Evolutionary conservation across 2,329 filamentous ascomycete species (phyloP).

Genomic region (Arthrinium phaeospermum): DNA sequence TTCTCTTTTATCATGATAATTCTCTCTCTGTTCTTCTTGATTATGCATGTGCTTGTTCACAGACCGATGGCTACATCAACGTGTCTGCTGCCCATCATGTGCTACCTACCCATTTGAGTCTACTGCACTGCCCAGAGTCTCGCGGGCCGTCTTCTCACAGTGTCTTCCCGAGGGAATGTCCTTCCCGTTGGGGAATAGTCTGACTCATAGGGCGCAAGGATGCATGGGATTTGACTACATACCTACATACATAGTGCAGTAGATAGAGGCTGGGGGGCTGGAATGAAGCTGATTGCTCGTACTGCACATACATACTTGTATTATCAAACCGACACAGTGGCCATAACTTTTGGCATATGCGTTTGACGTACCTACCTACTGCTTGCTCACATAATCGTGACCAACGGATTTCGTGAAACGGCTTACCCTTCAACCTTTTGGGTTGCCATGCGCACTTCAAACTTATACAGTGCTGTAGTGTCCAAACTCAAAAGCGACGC

Average conservation of each 20-base stretch:
- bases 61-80: not conserved
- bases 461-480: not conserved
- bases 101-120: slow-evolving; percentile 1
- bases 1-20: not conserved
- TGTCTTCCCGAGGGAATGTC: not conserved
- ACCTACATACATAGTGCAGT: not conserved
- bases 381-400: slow-evolving; percentile 11
- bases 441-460: not conserved
- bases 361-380: not conserved
- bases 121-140: slow-evolving; percentile 7
- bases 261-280: not conserved
- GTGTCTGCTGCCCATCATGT: not conserved
- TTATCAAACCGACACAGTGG: not conserved
- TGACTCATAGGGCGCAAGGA: not conserved
- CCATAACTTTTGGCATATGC: not conserved
- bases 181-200: not conserved
- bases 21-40: not conserved
- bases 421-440: not conserved
- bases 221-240: not conserved
- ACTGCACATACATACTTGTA: not conserved
- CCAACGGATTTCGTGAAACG: slow-evolving; percentile 12
- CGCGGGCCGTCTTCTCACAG: not conserved
- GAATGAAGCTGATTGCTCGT: not conserved
- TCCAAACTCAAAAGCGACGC: not conserved
- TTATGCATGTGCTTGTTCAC: not conserved